Evolutionary conservation across 495 filamentous ascomycete species (phyloP).

Genomic region (Aspergillus ellipticus): DNA sequence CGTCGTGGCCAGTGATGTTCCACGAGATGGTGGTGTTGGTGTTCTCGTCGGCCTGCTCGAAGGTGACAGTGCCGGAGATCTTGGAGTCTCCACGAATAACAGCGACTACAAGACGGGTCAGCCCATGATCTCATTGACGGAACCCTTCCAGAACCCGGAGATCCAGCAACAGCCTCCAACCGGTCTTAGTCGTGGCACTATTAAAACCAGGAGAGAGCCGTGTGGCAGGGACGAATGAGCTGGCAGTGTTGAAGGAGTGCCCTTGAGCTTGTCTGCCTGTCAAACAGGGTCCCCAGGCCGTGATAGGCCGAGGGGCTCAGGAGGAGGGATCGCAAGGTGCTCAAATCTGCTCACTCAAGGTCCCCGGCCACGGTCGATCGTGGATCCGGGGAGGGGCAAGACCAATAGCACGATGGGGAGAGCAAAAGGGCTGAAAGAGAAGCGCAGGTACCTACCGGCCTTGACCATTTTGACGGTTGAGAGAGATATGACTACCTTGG

Average conservation of each 20-base stretch:
- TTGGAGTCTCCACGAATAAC: constrained; percentile 96
- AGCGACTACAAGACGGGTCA: constrained; percentile 59
- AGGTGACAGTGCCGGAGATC: constrained; percentile 86
- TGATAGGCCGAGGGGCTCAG: constrained; percentile 31
- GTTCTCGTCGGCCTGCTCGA: constrained; percentile 83
- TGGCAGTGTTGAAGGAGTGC: background rate
- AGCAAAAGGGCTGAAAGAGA: constrained; percentile 2
- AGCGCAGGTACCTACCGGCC: constrained; percentile 66
- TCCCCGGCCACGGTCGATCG: constrained; percentile 33
- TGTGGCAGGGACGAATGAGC: background rate
- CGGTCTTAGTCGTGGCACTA: background rate
- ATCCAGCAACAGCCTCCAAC: background rate
- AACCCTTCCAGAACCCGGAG: background rate
- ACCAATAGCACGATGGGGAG: constrained; percentile 21
- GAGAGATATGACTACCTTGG: constrained; percentile 12
- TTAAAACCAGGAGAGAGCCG: background rate
- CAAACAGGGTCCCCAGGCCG: constrained; percentile 14
- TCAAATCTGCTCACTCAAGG: constrained; percentile 54
- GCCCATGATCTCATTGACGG: constrained; percentile 1
- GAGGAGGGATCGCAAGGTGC: constrained; percentile 40
- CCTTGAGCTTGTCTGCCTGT: constrained; percentile 9
- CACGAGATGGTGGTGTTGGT: constrained; percentile 80
- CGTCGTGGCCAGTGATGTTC: constrained; percentile 87
- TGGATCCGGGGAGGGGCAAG: constrained; percentile 21
- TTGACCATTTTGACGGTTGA: constrained; percentile 82